These are phyloP conservation scores for Austroboletus novae-zelandiae DNA, from an alignment of 1,284 basidiomycete genomes.

Conservation along the genomic window DNA sequence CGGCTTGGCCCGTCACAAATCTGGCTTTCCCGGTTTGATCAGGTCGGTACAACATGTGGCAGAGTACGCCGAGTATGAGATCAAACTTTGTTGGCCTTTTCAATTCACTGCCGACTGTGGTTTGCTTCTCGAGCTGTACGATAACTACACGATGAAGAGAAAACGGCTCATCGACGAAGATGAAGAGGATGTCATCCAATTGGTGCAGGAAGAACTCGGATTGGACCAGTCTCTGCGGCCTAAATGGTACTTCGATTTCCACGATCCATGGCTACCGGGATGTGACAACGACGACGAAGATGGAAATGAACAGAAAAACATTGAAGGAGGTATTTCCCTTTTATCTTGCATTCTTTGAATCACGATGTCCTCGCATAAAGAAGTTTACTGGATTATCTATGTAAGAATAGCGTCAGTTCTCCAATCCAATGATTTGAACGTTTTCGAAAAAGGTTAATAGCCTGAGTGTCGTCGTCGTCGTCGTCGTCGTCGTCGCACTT, in stretches of 20 bases:
- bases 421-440: too few species aligned
- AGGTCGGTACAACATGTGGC: neutral
- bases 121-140: neutral
- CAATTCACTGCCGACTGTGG: neutral
- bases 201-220: conserved; percentile 1
- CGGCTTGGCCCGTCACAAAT: neutral
- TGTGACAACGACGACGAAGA: neutral
- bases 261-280: neutral
- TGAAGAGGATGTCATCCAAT: conserved; percentile 1
- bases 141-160: conserved; percentile 1
- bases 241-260: conserved; percentile 3
- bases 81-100: neutral
- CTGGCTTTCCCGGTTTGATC: neutral
- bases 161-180: neutral
- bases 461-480: too few species aligned
- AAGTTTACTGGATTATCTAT: too few species aligned
- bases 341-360: too few species aligned
- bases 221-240: neutral
- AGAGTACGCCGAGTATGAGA: neutral
- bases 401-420: too few species aligned
- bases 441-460: too few species aligned
- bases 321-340: too few species aligned
- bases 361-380: too few species aligned
- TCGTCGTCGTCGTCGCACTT: too few species aligned
- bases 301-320: too few species aligned